These are phyloP conservation scores for Cercophora samala DNA, from an alignment of 495 filamentous ascomycete species.

Conservation along the genomic window DNA sequence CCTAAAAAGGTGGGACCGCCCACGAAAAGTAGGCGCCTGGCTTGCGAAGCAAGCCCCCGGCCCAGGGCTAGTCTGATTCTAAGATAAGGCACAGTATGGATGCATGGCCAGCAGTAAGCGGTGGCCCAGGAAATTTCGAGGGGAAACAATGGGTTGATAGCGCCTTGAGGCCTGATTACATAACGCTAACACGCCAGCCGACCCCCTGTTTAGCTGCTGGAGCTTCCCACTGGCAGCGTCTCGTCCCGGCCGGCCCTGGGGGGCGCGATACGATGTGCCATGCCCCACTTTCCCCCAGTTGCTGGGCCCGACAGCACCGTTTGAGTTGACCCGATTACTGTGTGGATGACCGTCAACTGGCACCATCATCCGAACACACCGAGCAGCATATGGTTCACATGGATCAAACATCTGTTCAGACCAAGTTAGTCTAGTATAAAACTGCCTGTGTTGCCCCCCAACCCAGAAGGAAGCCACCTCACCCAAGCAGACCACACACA, in stretches of 20 bases:
- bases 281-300: slow-evolving; percentile 5
- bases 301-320: slow-evolving; percentile 1
- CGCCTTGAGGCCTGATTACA: slow-evolving; percentile 23
- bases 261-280: slow-evolving; percentile 4
- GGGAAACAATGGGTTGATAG: slow-evolving; percentile 31
- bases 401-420: background rate
- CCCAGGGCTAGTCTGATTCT: too few species aligned
- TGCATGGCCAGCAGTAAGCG: slow-evolving; percentile 1
- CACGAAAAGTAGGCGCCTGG: too few species aligned
- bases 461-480: background rate
- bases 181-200: slow-evolving; percentile 13
- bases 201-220: slow-evolving; percentile 1
- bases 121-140: slow-evolving; percentile 31
- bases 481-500: background rate
- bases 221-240: background rate
- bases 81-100: slow-evolving; percentile 18
- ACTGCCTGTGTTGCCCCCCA: too few species aligned
- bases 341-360: background rate
- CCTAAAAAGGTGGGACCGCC: too few species aligned
- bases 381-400: background rate
- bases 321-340: background rate
- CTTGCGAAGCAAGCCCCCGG: too few species aligned
- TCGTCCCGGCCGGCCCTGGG: slow-evolving; percentile 5
- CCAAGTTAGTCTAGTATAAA: too few species aligned
- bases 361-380: background rate